Base-by-base conservation (phyloP, 257 asterid genomes). In the Solanum lycopersicoides region DNA sequence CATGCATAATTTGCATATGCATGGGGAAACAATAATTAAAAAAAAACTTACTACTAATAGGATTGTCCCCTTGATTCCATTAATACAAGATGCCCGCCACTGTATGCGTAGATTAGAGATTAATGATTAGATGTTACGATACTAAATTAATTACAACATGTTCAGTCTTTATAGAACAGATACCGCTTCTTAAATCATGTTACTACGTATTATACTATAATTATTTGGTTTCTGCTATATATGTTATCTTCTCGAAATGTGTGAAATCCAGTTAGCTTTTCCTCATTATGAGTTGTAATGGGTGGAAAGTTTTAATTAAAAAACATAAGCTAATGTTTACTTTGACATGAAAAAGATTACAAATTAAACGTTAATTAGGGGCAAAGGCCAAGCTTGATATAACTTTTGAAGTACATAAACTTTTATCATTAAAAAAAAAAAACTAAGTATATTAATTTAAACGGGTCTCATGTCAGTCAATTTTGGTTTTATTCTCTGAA, bases 31-130 rank as follows among this genome's bases (percentile, higher is more conserved):
- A 41, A 44, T 42, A 82, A 77, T 47, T 37, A 37, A 45, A 14
- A 45, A 14, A 34, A 72, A 35, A 89, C 21, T 12, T 77, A 42
- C 83, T 42, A 42, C 39, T 88, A 91, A 84, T 89, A 76, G 88
- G 88, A 79, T 71, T 92, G 94, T 89, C 85, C 92, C 92, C 94
- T 90, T 90, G 90, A 91, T 91, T 88, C 94, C 91, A 59, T 86
- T 89, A 83, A 88, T 14, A n/a, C 35, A 86, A 73, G 83, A 86
- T 86, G 91, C 88, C 42, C 28, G 84, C 25, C 84, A 79, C 23
- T 15, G 41, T 90, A 89, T 16, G 6, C 71, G 44, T 53, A 76
- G 60, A 85, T 89, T 83, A 90, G 86, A 83, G 32, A 86, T 89
- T 28, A 71, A 60, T 79, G 65, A 79, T 79, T 79, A 28, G 18